Percentiles rank a stretch among this genome's conserved stretches.
These are phyloP conservation scores for Areca catechu DNA, from an alignment of 176 grass and related monocot genomes.

Conservation along the genomic window DNA sequence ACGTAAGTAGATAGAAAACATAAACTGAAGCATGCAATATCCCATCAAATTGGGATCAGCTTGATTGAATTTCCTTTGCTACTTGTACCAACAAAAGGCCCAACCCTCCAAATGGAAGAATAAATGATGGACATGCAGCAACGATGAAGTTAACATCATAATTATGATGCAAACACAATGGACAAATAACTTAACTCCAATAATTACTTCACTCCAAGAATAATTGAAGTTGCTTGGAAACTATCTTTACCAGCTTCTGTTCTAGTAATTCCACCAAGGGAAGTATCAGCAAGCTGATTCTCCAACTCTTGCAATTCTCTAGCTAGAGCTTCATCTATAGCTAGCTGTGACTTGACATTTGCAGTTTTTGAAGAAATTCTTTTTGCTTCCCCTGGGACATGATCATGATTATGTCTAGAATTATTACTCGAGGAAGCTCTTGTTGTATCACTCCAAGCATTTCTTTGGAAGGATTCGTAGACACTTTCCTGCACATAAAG, in stretches of 20 bases:
- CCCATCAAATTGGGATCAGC: too few species aligned
- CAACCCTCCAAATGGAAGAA: too few species aligned
- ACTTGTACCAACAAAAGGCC: too few species aligned
- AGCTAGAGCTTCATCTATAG: slow-evolving; percentile 70
- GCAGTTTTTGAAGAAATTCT: slow-evolving; percentile 17
- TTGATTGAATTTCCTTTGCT: too few species aligned
- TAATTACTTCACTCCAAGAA: background rate
- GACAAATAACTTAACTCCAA: too few species aligned
- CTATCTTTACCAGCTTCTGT: slow-evolving; percentile 10
- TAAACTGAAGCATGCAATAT: too few species aligned
- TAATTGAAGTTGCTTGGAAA: background rate
- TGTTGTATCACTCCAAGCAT: slow-evolving; percentile 17
- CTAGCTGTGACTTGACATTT: slow-evolving; percentile 39
- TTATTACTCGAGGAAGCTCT: slow-evolving; percentile 29
- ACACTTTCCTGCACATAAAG: slow-evolving; percentile 49
- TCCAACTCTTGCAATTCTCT: slow-evolving; percentile 65
- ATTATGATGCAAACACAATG: too few species aligned
- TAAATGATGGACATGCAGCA: too few species aligned
- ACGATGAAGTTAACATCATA: too few species aligned
- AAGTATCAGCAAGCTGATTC: slow-evolving; percentile 35
- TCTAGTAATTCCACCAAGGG: slow-evolving; percentile 18
- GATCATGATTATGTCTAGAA: slow-evolving; percentile 24
- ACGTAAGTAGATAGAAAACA: too few species aligned
- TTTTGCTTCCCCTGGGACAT: slow-evolving; percentile 9
- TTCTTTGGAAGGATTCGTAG: slow-evolving; percentile 60